Evolutionary conservation across 2,329 filamentous ascomycete genomes (phyloP).

Genomic region (Ophiostoma sp.): DNA sequence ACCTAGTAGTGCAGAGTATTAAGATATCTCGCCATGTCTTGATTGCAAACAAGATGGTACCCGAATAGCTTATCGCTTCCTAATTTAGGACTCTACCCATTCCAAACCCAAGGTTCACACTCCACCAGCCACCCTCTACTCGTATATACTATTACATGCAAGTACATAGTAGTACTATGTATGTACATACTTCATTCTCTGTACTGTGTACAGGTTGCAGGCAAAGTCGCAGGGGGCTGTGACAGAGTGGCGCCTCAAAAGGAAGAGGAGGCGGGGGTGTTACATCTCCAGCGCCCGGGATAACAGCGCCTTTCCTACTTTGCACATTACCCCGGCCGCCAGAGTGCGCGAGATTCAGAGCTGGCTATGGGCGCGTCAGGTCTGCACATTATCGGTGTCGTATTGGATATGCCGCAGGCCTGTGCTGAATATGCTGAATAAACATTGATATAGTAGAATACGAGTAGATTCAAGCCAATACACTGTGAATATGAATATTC

Average conservation of each 20-base stretch:
- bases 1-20: too few species aligned
- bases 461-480: too few species aligned
- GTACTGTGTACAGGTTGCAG: neutral
- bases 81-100: neutral
- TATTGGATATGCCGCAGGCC: neutral
- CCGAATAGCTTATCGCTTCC: too few species aligned
- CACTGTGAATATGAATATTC: neutral
- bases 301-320: constrained; percentile 25
- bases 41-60: too few species aligned
- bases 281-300: constrained; percentile 20
- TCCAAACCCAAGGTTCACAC: neutral
- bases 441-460: neutral
- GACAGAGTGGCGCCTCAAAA: constrained; percentile 13
- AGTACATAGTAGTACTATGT: too few species aligned
- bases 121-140: too few species aligned
- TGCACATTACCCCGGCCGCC: constrained; percentile 23
- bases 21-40: too few species aligned
- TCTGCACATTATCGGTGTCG: neutral
- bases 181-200: too few species aligned
- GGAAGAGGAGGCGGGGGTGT: constrained; percentile 17
- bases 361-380: neutral
- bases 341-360: constrained; percentile 1
- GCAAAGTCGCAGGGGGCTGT: constrained; percentile 15
- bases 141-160: too few species aligned
- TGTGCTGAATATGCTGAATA: neutral